Percentiles rank a stretch among this genome's conserved stretches.
Conservation (phyloP, 495 filamentous ascomycete genomes). For the Penicillium robsamsonii region DNA sequence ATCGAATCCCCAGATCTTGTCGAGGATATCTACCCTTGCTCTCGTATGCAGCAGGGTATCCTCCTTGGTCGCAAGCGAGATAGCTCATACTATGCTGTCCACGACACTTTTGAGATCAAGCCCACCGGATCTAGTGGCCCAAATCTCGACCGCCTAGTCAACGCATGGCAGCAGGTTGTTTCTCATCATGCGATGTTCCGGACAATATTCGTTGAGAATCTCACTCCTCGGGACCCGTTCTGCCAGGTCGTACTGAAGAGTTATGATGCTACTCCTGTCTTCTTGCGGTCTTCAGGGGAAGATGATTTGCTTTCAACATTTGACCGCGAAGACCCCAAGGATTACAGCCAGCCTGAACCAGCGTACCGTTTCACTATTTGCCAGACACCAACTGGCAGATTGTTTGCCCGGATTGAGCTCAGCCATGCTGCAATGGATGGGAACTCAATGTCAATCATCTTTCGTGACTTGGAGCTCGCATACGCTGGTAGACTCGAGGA, state of each 20-base stretch:
- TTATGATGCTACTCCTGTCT: constrained; percentile 29
- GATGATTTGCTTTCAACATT: constrained; percentile 33
- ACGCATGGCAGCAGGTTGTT: constrained; percentile 50
- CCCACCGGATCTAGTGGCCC: constrained; percentile 25
- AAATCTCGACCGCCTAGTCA: constrained; percentile 36
- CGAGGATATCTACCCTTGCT: constrained; percentile 66
- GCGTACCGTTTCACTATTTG: constrained; percentile 53
- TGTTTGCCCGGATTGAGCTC: constrained; percentile 55
- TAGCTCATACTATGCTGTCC: constrained; percentile 57
- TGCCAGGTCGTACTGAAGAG: constrained; percentile 52
- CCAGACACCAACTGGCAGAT: constrained; percentile 34
- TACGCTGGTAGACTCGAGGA: constrained; percentile 42
- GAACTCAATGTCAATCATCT: constrained; percentile 46
- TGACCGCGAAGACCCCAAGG: constrained; percentile 33
- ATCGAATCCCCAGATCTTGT: constrained; percentile 42
- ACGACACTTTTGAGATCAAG: constrained; percentile 60
- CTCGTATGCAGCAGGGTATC: constrained; percentile 66
- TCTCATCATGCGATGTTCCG: constrained; percentile 51
- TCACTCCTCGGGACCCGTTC: constrained; percentile 44
- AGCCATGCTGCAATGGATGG: constrained; percentile 56
- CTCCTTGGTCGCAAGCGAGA: constrained; percentile 58
- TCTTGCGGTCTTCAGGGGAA: constrained; percentile 36
- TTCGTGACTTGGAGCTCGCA: constrained; percentile 46
- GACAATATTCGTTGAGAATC: constrained; percentile 51
- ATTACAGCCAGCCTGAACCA: constrained; percentile 35